Conservation (phyloP, 257 asterid genomes). For the Nicotiana benthamiana region DNA sequence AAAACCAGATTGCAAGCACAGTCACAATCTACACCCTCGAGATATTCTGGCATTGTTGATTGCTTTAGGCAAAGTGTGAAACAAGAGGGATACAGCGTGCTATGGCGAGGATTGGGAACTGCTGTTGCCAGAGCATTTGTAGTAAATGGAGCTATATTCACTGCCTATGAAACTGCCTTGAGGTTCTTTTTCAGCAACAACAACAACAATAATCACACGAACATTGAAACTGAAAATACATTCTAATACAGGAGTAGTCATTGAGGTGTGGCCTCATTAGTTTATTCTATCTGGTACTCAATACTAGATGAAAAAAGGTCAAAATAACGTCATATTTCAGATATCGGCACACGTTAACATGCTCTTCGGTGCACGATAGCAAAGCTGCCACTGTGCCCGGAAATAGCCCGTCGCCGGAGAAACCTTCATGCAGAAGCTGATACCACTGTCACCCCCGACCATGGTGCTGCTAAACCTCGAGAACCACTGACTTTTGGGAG, state of each 20-base stretch:
- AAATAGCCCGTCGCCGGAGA: too few relatives aligned
- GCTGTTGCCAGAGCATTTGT: slow-evolving; percentile 66
- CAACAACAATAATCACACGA: slow-evolving; percentile 13
- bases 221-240: slow-evolving; percentile 24
- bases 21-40: slow-evolving; percentile 18
- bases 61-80: slow-evolving; percentile 42
- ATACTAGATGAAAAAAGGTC: not conserved
- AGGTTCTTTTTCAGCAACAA: slow-evolving; percentile 32
- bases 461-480: too few relatives aligned
- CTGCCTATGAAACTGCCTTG: slow-evolving; percentile 65
- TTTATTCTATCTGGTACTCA: not conserved
- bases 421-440: too few relatives aligned
- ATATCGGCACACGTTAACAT: too few relatives aligned
- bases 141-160: slow-evolving; percentile 62
- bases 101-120: slow-evolving; percentile 86
- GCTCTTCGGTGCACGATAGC: too few relatives aligned
- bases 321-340: too few relatives aligned
- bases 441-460: too few relatives aligned
- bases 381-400: too few relatives aligned
- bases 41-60: slow-evolving; percentile 44
- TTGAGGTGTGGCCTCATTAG: not conserved
- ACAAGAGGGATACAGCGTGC: slow-evolving; percentile 48
- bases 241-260: slow-evolving; percentile 8
- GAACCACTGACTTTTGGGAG: too few relatives aligned
- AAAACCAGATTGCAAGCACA: slow-evolving; percentile 70